A percentile compares a stretch with the other conserved stretches of the same genome.
These are phyloP conservation scores for Trametes pubescens DNA, from an alignment of 1,284 basidiomycete species.

Conservation along the genomic window DNA sequence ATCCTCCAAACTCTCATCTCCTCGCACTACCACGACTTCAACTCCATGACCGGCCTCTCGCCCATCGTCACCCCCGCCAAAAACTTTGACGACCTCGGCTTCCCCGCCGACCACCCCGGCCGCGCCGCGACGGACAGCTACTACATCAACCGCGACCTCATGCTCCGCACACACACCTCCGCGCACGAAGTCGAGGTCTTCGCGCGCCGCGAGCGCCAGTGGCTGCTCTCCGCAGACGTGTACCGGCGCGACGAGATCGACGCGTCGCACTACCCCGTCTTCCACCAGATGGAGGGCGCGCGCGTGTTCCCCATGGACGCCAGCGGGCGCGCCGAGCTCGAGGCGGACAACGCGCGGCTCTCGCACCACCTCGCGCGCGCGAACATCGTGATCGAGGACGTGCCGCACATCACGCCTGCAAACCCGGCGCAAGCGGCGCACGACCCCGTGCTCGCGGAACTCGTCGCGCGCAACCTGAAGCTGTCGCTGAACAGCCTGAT, in stretches of 20 bases:
- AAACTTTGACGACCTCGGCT: conserved; percentile 98
- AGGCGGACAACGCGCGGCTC: conserved; percentile 72
- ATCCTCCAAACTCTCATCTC: conserved; percentile 90
- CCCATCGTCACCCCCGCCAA: conserved; percentile 91
- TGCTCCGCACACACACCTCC: conserved; percentile 97
- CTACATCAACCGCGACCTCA: conserved; percentile 90
- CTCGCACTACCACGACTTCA: conserved; percentile 78
- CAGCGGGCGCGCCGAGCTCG: conserved; percentile 63
- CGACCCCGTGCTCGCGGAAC: conserved; percentile 72
- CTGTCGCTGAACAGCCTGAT: conserved; percentile 91
- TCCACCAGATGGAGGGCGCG: conserved; percentile 99
- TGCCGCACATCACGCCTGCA: conserved; percentile 73
- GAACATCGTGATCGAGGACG: conserved; percentile 88
- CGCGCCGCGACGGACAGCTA: conserved; percentile 92
- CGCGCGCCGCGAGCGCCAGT: conserved; percentile 75
- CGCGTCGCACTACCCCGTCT: conserved; percentile 95
- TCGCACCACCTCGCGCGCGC: conserved; percentile 66
- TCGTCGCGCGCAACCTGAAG: conserved; percentile 89
- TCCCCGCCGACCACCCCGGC: conserved; percentile 94
- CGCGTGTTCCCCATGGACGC: conserved; percentile 72
- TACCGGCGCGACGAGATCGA: conserved; percentile 99
- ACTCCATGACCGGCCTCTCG: conserved; percentile 76
- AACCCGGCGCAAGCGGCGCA: conserved; percentile 89
- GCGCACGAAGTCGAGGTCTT: conserved; percentile 98
- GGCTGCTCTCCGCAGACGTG: conserved; percentile 98